These are phyloP conservation scores for Colletotrichum kahawae DNA, from an alignment of 2,329 filamentous ascomycete genomes.

Conservation along the genomic window DNA sequence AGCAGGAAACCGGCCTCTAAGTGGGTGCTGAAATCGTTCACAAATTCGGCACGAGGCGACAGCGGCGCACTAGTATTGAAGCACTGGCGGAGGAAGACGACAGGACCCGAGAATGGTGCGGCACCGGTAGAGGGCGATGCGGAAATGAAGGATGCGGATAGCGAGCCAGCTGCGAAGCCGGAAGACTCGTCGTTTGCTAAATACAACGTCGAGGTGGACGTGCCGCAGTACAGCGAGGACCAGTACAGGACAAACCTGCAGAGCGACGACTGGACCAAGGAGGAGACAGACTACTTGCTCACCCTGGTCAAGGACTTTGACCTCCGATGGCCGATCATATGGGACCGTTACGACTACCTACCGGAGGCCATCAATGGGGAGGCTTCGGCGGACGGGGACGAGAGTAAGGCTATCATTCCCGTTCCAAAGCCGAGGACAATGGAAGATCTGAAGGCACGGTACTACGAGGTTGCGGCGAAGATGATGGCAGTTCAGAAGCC, in stretches of 20 bases:
- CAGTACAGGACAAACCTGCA: slow-evolving; percentile 81
- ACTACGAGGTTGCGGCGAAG: slow-evolving; percentile 84
- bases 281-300: slow-evolving; percentile 93
- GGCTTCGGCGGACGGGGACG: slow-evolving; percentile 48
- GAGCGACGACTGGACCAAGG: slow-evolving; percentile 82
- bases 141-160: slow-evolving; percentile 38
- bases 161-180: slow-evolving; percentile 30
- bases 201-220: slow-evolving; percentile 81
- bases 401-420: slow-evolving; percentile 59
- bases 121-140: slow-evolving; percentile 25
- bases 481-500: slow-evolving; percentile 83
- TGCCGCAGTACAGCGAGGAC: slow-evolving; percentile 84
- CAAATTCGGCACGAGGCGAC: slow-evolving; percentile 72
- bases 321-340: slow-evolving; percentile 88
- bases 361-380: slow-evolving; percentile 51
- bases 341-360: slow-evolving; percentile 86
- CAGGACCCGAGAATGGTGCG: slow-evolving; percentile 39
- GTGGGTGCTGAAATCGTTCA: slow-evolving; percentile 76
- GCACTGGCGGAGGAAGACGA: slow-evolving; percentile 79
- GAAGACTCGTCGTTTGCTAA: slow-evolving; percentile 78
- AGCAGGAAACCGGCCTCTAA: slow-evolving; percentile 60
- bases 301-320: slow-evolving; percentile 78
- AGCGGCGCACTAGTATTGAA: slow-evolving; percentile 71
- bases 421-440: slow-evolving; percentile 67
- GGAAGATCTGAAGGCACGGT: slow-evolving; percentile 90